Conservation (phyloP, 2,329 filamentous ascomycete genomes). For the Stagonosporopsis vannaccii region DNA sequence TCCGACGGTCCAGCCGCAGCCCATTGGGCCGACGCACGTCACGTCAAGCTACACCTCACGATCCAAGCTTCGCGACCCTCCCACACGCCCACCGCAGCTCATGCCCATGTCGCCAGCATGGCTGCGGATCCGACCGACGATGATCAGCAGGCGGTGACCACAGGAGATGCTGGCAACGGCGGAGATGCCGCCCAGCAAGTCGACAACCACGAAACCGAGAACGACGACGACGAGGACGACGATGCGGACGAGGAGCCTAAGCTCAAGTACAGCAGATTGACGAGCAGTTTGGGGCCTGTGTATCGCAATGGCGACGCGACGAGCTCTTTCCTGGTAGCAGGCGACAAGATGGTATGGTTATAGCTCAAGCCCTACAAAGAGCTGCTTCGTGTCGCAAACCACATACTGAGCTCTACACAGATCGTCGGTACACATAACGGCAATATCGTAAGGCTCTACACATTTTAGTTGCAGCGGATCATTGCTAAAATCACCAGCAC, state of each 20-base stretch:
- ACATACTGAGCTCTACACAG: slow-evolving; percentile 57
- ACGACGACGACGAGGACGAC: slow-evolving; percentile 60
- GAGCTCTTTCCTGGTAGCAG: slow-evolving; percentile 86
- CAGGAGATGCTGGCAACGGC: slow-evolving; percentile 7
- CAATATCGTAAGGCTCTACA: slow-evolving; percentile 76
- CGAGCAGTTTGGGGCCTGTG: slow-evolving; percentile 76
- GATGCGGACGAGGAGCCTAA: slow-evolving; percentile 93
- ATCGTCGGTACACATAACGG: slow-evolving; percentile 95
- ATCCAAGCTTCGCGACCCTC: slow-evolving; percentile 29
- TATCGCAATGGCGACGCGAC: slow-evolving; percentile 97
- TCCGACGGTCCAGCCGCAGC: slow-evolving; percentile 13
- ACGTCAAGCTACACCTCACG: slow-evolving; percentile 34
- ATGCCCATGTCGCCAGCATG: slow-evolving; percentile 51
- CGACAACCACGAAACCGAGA: slow-evolving; percentile 19
- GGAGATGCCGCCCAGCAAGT: slow-evolving; percentile 11
- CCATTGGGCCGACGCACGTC: slow-evolving; percentile 20
- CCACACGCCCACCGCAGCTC: slow-evolving; percentile 31
- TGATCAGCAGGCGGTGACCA: slow-evolving; percentile 25
- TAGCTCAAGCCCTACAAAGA: slow-evolving; percentile 17
- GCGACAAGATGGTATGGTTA: slow-evolving; percentile 88
- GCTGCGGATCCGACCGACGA: slow-evolving; percentile 47
- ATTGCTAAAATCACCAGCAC: slow-evolving; percentile 64
- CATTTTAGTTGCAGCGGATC: neutral
- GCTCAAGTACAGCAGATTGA: slow-evolving; percentile 90
- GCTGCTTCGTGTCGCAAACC: slow-evolving; percentile 70